Percentiles rank a stretch among this genome's conserved stretches.
Evolutionary conservation across 192 early-diverging fungal genomes (phyloP).

Genomic region (Backusella tuberculispora): DNA sequence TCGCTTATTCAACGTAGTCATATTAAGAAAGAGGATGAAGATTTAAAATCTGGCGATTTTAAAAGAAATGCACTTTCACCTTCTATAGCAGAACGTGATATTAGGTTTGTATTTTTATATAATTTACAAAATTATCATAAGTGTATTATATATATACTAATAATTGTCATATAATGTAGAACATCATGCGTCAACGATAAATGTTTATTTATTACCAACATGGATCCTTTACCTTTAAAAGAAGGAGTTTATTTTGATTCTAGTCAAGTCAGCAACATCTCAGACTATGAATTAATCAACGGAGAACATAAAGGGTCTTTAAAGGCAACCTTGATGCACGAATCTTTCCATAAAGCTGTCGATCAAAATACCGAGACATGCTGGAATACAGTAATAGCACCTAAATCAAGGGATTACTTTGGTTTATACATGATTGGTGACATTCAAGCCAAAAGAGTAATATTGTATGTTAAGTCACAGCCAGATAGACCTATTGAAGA

Average conservation of each 20-base stretch:
- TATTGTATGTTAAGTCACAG: constrained; percentile 5
- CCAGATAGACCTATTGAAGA: background rate
- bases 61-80: constrained; percentile 41
- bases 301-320: background rate
- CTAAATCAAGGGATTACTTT: constrained; percentile 50
- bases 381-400: constrained; percentile 53
- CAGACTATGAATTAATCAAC: background rate
- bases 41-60: constrained; percentile 32
- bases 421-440: constrained; percentile 49
- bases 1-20: background rate
- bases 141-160: background rate
- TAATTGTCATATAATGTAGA: constrained; percentile 14
- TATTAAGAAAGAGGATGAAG: constrained; percentile 36
- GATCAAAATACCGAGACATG: constrained; percentile 53
- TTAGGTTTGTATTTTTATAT: background rate
- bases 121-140: background rate
- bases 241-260: constrained; percentile 37
- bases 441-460: constrained; percentile 19
- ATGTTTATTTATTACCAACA: constrained; percentile 57
- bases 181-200: constrained; percentile 58
- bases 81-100: constrained; percentile 38
- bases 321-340: constrained; percentile 32
- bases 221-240: constrained; percentile 53
- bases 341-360: constrained; percentile 55
- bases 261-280: constrained; percentile 34